Evolutionary conservation across 768 basidiomycete species (phyloP).

Genomic region (Lactarius hatsudake): DNA sequence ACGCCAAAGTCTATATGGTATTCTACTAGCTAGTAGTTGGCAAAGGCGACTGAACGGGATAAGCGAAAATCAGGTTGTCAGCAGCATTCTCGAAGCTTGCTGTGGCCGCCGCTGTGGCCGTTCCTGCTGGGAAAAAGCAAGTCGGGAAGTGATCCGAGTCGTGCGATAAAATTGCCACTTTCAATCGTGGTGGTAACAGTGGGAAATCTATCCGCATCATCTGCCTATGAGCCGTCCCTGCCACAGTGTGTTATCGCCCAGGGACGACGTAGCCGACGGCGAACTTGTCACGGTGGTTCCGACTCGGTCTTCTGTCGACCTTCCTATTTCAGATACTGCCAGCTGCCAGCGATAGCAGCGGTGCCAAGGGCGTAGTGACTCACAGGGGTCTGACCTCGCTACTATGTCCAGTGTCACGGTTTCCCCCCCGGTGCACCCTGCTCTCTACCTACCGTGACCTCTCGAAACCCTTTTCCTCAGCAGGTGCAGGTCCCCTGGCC

Average conservation of each 20-base stretch:
- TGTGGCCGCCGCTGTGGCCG: no score
- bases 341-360: not conserved
- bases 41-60: no score
- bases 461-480: not conserved
- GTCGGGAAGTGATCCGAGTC: not conserved
- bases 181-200: not conserved
- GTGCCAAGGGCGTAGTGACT: not conserved
- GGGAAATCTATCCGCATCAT: not conserved
- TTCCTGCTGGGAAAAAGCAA: not conserved
- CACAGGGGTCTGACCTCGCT: not conserved
- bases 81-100: no score
- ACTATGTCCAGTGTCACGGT: not conserved
- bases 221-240: not conserved
- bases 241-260: not conserved
- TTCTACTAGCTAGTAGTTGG: no score
- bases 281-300: not conserved
- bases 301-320: not conserved
- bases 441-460: not conserved
- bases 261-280: not conserved
- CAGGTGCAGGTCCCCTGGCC: not conserved
- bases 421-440: not conserved
- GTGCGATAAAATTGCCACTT: not conserved
- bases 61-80: no score
- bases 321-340: not conserved
- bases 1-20: not conserved